phyloP scores from a whole-genome alignment of 176 grass and related monocot genomes.

The Aegilops umbellulata region DNA sequence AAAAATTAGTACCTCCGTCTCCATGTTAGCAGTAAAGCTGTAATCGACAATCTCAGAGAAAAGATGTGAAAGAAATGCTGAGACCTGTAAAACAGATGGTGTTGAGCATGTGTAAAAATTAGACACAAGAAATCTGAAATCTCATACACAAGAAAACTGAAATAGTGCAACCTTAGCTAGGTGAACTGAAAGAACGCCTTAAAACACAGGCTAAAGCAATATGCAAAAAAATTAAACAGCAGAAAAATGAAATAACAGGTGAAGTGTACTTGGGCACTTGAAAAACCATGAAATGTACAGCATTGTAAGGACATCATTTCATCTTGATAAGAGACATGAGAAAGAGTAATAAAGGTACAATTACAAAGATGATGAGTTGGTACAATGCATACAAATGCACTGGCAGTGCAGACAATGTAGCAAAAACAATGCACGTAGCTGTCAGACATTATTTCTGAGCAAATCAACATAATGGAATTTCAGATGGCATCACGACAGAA shows the following conservation, averaged over 20 bases:
- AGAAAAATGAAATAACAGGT: neutral
- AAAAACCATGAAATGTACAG: constrained; percentile 20
- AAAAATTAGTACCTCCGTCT: constrained; percentile 68
- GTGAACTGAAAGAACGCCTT: constrained; percentile 15
- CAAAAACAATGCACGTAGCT: constrained; percentile 3
- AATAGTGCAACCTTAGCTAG: neutral
- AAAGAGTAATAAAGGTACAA: constrained; percentile 19
- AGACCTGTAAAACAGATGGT: constrained; percentile 48
- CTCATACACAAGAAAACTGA: constrained; percentile 7
- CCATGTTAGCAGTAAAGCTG: constrained; percentile 92
- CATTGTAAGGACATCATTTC: neutral
- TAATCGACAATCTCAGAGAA: constrained; percentile 83
- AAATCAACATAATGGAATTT: constrained; percentile 4
- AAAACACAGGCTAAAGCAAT: neutral
- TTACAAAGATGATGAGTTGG: constrained; percentile 1
- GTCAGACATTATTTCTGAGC: neutral
- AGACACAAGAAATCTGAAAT: neutral
- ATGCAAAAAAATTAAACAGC: neutral
- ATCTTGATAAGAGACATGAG: neutral
- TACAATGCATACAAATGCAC: neutral
- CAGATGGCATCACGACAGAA: neutral
- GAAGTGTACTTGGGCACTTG: neutral
- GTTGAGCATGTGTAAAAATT: constrained; percentile 21
- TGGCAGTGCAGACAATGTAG: neutral
- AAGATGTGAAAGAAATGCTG: constrained; percentile 78